Conservation (phyloP, 768 basidiomycete species). For the Leucosporidium yakuticum region DNA sequence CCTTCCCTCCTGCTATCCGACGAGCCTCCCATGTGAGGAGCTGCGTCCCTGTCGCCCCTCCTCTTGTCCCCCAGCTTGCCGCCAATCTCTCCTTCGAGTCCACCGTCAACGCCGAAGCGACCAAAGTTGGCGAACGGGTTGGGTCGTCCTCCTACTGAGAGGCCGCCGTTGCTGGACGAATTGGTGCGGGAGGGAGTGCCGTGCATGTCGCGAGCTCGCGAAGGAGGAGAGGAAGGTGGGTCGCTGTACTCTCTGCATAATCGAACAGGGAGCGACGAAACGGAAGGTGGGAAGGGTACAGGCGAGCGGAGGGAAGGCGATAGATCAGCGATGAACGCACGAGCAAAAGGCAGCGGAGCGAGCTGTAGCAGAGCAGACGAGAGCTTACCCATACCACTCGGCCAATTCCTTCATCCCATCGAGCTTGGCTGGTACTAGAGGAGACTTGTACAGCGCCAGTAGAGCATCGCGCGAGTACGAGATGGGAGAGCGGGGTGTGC, state of each 20-base stretch:
- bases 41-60: slow-evolving; percentile 11
- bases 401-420: slow-evolving; percentile 30
- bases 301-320: background rate
- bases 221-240: slow-evolving; percentile 9
- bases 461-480: slow-evolving; percentile 11
- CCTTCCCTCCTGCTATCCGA: background rate
- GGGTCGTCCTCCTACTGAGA: slow-evolving; percentile 4
- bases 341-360: background rate
- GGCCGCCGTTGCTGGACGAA: background rate
- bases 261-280: no score
- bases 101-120: slow-evolving; percentile 33
- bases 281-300: background rate
- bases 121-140: slow-evolving; percentile 35
- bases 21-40: slow-evolving; percentile 17
- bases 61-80: background rate
- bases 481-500: background rate
- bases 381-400: slow-evolving; percentile 32
- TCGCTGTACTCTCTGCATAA: slow-evolving; percentile 21
- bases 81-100: slow-evolving; percentile 2
- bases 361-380: background rate
- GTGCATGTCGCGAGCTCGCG: slow-evolving; percentile 2
- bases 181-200: slow-evolving; percentile 2
- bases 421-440: slow-evolving; percentile 24
- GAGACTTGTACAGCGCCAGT: slow-evolving; percentile 21
- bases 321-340: no score